A percentile compares a stretch with the other conserved stretches of the same genome.
Conservation (phyloP, 2,329 filamentous ascomycete genomes). For the Cercospora sojina region DNA sequence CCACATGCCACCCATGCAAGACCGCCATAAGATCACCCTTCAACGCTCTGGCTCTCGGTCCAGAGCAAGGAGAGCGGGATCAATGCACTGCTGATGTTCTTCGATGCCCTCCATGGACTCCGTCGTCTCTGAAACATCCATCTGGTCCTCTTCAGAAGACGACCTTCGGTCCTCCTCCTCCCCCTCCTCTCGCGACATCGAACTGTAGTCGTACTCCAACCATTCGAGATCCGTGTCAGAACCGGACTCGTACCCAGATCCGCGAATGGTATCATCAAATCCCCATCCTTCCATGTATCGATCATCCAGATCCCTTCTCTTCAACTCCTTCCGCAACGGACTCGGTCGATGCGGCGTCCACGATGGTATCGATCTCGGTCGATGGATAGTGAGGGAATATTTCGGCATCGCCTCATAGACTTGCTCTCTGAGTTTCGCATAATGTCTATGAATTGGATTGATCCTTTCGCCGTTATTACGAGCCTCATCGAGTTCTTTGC, state of each 20-base stretch:
- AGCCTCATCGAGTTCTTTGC: background rate
- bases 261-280: background rate
- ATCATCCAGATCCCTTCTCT: background rate
- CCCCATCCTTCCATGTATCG: background rate
- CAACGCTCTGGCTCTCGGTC: background rate
- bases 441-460: background rate
- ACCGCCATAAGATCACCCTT: background rate
- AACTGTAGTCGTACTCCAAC: background rate
- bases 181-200: background rate
- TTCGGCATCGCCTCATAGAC: background rate
- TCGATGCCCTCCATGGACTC: background rate
- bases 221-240: background rate
- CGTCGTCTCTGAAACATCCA: background rate
- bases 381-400: background rate
- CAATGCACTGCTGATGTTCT: background rate
- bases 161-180: background rate
- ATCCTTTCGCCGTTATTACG: background rate
- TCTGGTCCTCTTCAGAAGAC: background rate
- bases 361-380: background rate
- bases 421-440: background rate
- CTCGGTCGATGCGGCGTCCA: background rate
- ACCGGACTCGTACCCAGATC: background rate
- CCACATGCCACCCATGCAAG: background rate
- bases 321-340: conserved; percentile 1
- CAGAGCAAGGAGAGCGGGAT: background rate